These are phyloP conservation scores for Jackrogersella multiformis DNA, from an alignment of 495 filamentous ascomycete genomes.

Conservation along the genomic window DNA sequence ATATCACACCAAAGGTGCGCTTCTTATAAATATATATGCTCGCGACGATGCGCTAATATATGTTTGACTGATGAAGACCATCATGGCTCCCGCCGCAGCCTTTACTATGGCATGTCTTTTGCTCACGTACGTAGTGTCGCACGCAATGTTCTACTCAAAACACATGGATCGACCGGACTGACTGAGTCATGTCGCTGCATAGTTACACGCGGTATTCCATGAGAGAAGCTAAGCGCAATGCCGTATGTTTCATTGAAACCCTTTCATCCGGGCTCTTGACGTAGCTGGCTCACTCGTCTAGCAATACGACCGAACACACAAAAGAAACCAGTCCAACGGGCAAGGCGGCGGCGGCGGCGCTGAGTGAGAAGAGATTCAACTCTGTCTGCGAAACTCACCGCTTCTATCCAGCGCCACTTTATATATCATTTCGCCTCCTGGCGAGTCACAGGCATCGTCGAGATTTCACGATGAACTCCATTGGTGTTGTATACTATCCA, in stretches of 20 bases:
- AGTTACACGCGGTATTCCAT: constrained; percentile 56
- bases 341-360: background rate
- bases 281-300: constrained; percentile 16
- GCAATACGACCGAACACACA: constrained; percentile 37
- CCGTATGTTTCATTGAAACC: constrained; percentile 43
- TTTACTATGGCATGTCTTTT: constrained; percentile 60
- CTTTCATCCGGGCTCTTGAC: background rate
- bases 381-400: constrained; percentile 8
- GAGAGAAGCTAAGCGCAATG: constrained; percentile 55
- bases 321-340: constrained; percentile 16
- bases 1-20: constrained; percentile 35
- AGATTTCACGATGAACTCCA: background rate
- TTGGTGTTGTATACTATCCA: background rate
- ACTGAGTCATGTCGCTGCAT: constrained; percentile 5
- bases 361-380: constrained; percentile 3
- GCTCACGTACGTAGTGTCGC: constrained; percentile 45
- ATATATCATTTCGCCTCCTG: constrained; percentile 1
- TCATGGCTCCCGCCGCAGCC: constrained; percentile 57
- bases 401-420: constrained; percentile 16
- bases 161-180: background rate
- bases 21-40: background rate
- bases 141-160: background rate
- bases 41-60: constrained; percentile 10
- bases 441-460: background rate
- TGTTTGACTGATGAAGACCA: constrained; percentile 43